A percentile compares a stretch with the other conserved stretches of the same genome.
phyloP scores from a whole-genome alignment of 192 early-diverging fungal species.

The Mortierella hygrophila region DNA sequence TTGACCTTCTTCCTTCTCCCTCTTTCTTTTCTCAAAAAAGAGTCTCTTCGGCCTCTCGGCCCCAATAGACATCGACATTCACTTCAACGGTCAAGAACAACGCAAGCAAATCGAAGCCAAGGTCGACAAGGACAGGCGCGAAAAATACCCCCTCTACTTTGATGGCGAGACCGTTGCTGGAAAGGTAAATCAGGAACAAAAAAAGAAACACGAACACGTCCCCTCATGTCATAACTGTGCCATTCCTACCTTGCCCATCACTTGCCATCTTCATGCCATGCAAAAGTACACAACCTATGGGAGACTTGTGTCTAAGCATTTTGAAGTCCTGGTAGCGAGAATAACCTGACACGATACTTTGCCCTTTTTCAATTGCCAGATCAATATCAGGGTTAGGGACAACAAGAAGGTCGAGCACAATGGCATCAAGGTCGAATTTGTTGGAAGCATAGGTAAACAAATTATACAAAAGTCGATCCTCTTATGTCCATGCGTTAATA shows the following conservation, averaged over 20 bases:
- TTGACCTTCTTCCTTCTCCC: neutral
- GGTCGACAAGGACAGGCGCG: constrained; percentile 91
- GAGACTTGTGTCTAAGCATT: neutral
- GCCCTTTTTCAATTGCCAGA: constrained; percentile 59
- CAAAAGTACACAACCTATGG: neutral
- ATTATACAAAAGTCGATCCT: neutral
- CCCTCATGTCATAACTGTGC: neutral
- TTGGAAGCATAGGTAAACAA: constrained; percentile 92
- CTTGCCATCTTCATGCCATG: constrained; percentile 5
- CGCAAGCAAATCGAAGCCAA: constrained; percentile 95
- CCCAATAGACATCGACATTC: constrained; percentile 90
- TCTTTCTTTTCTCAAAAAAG: constrained; percentile 28
- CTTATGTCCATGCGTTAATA: neutral
- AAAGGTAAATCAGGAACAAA: constrained; percentile 72
- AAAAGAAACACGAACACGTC: neutral
- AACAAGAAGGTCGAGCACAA: constrained; percentile 98
- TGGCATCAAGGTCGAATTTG: constrained; percentile 98
- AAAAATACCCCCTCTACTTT: constrained; percentile 94
- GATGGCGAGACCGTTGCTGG: constrained; percentile 96
- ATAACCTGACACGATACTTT: neutral
- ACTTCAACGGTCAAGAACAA: constrained; percentile 86
- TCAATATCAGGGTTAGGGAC: constrained; percentile 82
- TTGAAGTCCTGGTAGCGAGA: neutral
- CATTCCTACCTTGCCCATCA: constrained; percentile 58
- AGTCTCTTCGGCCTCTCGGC: constrained; percentile 85